A percentile compares a stretch with the other conserved stretches of the same genome.
Conservation (phyloP, 2,329 filamentous ascomycete genomes). For the Pseudocercospora macadamiae region DNA sequence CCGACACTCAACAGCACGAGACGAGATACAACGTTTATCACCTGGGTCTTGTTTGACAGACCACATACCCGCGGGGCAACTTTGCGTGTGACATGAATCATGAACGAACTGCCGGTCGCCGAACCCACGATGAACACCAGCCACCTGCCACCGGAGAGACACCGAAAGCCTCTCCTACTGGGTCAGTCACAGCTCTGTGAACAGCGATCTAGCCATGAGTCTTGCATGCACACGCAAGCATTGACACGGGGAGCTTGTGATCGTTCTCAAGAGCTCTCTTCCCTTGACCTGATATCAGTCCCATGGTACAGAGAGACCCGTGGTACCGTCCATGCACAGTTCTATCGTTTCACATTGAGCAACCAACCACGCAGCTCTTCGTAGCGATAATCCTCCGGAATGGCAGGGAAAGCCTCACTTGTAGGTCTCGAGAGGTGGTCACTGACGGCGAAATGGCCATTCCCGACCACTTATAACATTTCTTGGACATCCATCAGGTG, state of each 20-base stretch:
- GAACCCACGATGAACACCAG: not conserved
- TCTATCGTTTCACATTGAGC: not conserved
- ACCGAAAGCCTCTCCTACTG: not conserved
- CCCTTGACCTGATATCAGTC: not conserved
- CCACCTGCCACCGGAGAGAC: not conserved
- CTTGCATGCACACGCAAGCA: not conserved
- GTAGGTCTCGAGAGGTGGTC: not conserved
- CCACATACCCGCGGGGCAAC: too few relatives aligned
- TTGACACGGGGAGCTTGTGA: not conserved
- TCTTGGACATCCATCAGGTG: not conserved
- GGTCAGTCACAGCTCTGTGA: not conserved
- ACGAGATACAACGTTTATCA: not conserved
- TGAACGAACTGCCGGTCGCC: not conserved
- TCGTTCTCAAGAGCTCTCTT: not conserved
- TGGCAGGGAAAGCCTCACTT: not conserved
- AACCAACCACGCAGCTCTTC: not conserved
- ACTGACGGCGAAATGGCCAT: not conserved
- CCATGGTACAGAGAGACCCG: not conserved
- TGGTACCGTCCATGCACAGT: not conserved
- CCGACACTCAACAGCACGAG: not conserved
- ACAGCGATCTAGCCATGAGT: constrained; percentile 1
- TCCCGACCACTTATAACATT: not conserved
- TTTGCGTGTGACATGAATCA: not conserved
- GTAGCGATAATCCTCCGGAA: not conserved
- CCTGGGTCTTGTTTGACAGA: not conserved